phyloP scores from a whole-genome alignment of 78 protist species.

The Dictyostelium purpureum region DNA sequence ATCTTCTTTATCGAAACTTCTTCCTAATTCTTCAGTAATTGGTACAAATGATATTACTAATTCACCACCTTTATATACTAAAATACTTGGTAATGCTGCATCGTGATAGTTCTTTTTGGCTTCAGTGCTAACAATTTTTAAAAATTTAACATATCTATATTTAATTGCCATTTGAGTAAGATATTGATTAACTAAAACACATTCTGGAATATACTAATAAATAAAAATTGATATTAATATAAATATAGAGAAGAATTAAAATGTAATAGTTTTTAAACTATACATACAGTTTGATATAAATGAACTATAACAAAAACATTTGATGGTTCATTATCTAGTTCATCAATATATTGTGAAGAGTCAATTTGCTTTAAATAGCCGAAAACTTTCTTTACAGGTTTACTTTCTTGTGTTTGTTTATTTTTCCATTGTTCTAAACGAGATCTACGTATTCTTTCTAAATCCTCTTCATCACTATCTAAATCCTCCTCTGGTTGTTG shows the following conservation, averaged over 20 bases:
- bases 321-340: slow-evolving; percentile 71
- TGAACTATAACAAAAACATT: slow-evolving; percentile 68
- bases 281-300: slow-evolving; percentile 55
- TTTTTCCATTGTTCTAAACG: slow-evolving; percentile 29
- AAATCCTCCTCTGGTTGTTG: background rate
- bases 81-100: slow-evolving; percentile 58
- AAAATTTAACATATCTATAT: slow-evolving; percentile 54
- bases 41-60: slow-evolving; percentile 64
- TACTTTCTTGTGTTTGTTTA: background rate
- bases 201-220: slow-evolving; percentile 64
- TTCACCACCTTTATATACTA: slow-evolving; percentile 59
- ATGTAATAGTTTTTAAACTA: background rate
- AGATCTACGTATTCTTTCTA: slow-evolving; percentile 25
- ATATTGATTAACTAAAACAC: slow-evolving; percentile 50
- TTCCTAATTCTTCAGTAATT: slow-evolving; percentile 53
- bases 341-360: slow-evolving; percentile 30
- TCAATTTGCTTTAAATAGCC: slow-evolving; percentile 61
- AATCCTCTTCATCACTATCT: slow-evolving; percentile 49
- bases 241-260: background rate
- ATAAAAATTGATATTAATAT: background rate
- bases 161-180: slow-evolving; percentile 45
- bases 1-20: slow-evolving; percentile 57
- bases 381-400: slow-evolving; percentile 24
- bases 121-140: slow-evolving; percentile 50
- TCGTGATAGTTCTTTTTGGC: slow-evolving; percentile 65